These are phyloP conservation scores for Microstegium vimineum DNA, from an alignment of 176 grass and related monocot genomes.

Conservation along the genomic window DNA sequence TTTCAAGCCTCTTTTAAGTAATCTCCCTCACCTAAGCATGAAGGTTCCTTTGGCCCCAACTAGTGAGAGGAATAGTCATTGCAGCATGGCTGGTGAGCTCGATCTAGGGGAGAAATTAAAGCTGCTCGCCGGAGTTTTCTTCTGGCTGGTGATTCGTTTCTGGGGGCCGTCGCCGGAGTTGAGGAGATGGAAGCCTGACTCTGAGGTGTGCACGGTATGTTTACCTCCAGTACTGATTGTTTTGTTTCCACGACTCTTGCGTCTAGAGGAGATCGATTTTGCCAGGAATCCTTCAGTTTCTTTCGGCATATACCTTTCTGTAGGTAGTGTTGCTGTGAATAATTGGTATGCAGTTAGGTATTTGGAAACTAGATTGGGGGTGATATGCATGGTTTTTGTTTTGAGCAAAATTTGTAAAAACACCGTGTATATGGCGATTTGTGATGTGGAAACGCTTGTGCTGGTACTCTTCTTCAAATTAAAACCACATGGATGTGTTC, in stretches of 20 bases:
- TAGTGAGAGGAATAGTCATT: background rate
- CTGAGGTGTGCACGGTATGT: background rate
- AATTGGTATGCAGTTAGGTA: background rate
- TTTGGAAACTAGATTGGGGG: background rate
- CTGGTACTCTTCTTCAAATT: background rate
- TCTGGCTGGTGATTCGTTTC: background rate
- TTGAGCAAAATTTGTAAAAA: background rate
- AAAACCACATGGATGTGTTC: no score
- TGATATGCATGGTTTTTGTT: background rate
- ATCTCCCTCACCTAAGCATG: background rate
- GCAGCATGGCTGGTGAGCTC: background rate
- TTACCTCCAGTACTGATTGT: background rate
- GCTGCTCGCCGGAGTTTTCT: no score
- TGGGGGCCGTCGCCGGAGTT: background rate
- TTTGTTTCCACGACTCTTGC: no score
- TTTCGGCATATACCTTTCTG: background rate
- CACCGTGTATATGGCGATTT: background rate
- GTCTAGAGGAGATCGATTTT: no score
- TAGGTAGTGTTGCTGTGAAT: background rate
- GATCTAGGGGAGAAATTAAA: background rate
- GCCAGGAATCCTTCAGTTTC: no score
- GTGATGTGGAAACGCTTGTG: background rate
- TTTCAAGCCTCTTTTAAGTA: background rate
- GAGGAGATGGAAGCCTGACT: background rate
- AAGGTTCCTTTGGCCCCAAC: background rate